A percentile compares a stretch with the other conserved stretches of the same genome.
phyloP scores from a whole-genome alignment of 768 basidiomycete species.

The Saitozyma podzolica region DNA sequence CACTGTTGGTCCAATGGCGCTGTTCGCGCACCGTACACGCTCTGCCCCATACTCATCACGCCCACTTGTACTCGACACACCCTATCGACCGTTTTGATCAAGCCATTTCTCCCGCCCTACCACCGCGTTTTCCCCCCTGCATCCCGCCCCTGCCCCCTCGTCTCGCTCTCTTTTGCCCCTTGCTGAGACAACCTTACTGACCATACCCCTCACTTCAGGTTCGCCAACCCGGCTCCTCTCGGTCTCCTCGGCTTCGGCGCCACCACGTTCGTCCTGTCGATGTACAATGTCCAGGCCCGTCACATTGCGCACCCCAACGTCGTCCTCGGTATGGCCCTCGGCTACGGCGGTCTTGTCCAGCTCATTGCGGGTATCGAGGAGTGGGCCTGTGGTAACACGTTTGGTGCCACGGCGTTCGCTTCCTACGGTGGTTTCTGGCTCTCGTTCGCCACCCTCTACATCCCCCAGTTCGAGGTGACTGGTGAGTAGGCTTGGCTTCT shows the following conservation, averaged over 20 bases:
- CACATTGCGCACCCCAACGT: constrained; percentile 42
- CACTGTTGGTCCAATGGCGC: no score
- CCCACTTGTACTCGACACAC: no score
- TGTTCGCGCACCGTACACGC: no score
- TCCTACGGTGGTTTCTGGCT: constrained; percentile 53
- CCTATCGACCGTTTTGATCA: no score
- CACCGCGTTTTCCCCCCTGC: no score
- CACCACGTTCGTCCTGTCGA: constrained; percentile 52
- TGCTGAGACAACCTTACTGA: not conserved
- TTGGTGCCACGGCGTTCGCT: constrained; percentile 49
- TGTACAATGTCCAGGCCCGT: constrained; percentile 48
- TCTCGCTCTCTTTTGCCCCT: not conserved
- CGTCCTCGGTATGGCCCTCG: constrained; percentile 72
- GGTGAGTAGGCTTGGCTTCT: constrained; percentile 6
- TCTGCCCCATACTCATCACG: no score
- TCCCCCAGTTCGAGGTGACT: constrained; percentile 41
- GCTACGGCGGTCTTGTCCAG: constrained; percentile 80
- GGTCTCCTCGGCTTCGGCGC: constrained; percentile 47
- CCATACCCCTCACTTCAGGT: constrained; percentile 11
- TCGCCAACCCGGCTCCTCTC: constrained; percentile 52
- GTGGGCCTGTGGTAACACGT: constrained; percentile 54
- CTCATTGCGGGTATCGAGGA: constrained; percentile 76
- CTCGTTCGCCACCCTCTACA: constrained; percentile 37
- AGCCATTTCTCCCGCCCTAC: no score
- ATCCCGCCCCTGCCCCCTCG: no score